A percentile compares a stretch with the other conserved stretches of the same genome.
These are phyloP conservation scores for Umbellularia californica DNA, from an alignment of 164 flowering plant species.

Conservation along the genomic window DNA sequence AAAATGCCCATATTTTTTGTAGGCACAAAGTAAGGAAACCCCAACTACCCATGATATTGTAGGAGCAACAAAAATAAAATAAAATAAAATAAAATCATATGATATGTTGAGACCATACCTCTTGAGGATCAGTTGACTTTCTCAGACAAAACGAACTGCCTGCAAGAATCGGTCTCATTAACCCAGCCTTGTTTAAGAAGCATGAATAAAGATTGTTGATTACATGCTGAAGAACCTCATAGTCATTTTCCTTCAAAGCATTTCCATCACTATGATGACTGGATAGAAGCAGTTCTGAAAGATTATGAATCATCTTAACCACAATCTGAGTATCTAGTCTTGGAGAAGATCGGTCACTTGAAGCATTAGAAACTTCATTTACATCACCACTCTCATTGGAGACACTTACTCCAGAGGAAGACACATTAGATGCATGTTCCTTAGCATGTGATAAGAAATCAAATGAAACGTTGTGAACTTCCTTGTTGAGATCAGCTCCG, in stretches of 20 bases:
- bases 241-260: constrained; percentile 35
- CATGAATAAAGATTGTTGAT: constrained; percentile 42
- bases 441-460: not conserved
- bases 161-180: not conserved
- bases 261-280: constrained; percentile 26
- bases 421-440: not conserved
- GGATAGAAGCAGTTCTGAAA: constrained; percentile 51
- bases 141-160: constrained; percentile 8
- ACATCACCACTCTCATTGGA: constrained; percentile 2
- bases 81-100: not conserved
- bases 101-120: constrained; percentile 19
- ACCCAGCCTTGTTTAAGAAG: constrained; percentile 15
- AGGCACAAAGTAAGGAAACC: not conserved
- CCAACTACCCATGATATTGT: too few species aligned
- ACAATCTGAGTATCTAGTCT: constrained; percentile 29
- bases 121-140: constrained; percentile 5
- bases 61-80: not conserved
- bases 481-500: constrained; percentile 1
- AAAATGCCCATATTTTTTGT: not conserved
- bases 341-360: constrained; percentile 8
- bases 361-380: constrained; percentile 10
- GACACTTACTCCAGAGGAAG: constrained; percentile 1
- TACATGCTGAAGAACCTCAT: constrained; percentile 34
- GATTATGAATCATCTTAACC: constrained; percentile 37
- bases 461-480: constrained; percentile 11